A percentile compares a stretch with the other conserved stretches of the same genome.
These are phyloP conservation scores for Brasilioporus rufonigricans DNA, from an alignment of 768 basidiomycete genomes.

Conservation along the genomic window DNA sequence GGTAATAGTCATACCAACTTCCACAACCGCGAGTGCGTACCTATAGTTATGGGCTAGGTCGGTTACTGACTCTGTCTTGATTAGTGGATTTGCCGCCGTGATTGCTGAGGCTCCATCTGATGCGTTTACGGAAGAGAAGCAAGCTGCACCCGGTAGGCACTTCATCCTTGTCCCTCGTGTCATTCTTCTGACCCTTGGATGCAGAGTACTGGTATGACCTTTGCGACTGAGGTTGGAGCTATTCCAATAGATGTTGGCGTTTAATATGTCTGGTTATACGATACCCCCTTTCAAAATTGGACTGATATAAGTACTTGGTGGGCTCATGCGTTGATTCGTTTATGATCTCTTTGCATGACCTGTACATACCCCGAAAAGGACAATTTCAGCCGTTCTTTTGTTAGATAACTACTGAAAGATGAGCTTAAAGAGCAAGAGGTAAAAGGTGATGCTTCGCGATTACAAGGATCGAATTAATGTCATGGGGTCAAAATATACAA, in stretches of 20 bases:
- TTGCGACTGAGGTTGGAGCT: not conserved
- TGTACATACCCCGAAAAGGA: too few species aligned
- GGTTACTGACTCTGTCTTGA: not conserved
- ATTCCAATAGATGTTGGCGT: not conserved
- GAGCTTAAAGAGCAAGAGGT: too few species aligned
- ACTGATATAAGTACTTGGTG: too few species aligned
- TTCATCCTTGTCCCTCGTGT: not conserved
- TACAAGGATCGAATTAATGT: too few species aligned
- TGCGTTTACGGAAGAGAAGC: constrained; percentile 1
- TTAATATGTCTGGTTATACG: not conserved
- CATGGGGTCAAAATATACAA: too few species aligned
- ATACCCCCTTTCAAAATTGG: not conserved
- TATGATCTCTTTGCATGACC: too few species aligned
- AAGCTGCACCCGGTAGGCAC: constrained; percentile 12
- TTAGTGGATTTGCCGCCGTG: constrained; percentile 20
- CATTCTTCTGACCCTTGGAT: not conserved
- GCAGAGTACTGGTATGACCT: not conserved
- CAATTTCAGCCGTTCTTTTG: too few species aligned
- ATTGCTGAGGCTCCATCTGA: constrained; percentile 15
- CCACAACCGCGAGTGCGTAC: constrained; percentile 20
- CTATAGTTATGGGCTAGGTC: not conserved
- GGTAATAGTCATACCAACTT: constrained; percentile 21
- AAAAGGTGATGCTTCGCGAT: too few species aligned
- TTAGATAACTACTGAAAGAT: too few species aligned
- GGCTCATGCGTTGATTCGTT: too few species aligned